phyloP scores from a whole-genome alignment of 2,329 filamentous ascomycete species.

The Coleophoma eucalyptorum region DNA sequence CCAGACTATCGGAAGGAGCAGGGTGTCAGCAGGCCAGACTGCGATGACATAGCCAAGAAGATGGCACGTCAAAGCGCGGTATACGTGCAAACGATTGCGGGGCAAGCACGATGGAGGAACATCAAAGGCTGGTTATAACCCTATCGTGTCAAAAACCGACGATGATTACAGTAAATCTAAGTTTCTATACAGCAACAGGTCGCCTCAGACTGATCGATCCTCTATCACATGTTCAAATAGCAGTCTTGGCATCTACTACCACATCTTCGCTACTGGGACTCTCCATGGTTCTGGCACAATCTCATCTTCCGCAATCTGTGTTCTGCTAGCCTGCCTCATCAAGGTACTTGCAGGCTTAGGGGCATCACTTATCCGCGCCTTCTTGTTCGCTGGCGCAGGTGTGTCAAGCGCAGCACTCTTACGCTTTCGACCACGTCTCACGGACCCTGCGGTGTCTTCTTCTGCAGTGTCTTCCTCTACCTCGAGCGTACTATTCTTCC shows the following conservation, averaged over 20 bases:
- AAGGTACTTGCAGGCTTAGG: constrained; percentile 6
- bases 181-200: too few species aligned
- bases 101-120: too few species aligned
- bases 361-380: constrained; percentile 5
- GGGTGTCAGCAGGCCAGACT: too few species aligned
- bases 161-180: too few species aligned
- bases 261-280: constrained; percentile 18
- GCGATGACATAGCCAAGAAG: too few species aligned
- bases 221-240: constrained; percentile 1
- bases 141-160: too few species aligned
- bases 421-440: constrained; percentile 8
- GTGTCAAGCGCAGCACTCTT: constrained; percentile 6
- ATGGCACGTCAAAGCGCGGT: too few species aligned
- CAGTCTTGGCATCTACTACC: constrained; percentile 11
- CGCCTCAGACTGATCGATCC: too few species aligned
- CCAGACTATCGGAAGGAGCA: too few species aligned
- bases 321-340: constrained; percentile 10
- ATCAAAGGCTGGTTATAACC: too few species aligned
- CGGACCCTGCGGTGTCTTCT: background rate
- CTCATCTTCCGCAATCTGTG: constrained; percentile 13
- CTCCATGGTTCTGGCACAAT: constrained; percentile 14
- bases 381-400: constrained; percentile 3
- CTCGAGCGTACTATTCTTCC: constrained; percentile 3
- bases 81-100: too few species aligned
- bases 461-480: constrained; percentile 8